Evolutionary conservation across 2,329 filamentous ascomycete species (phyloP).

Genomic region (Penicillium rolfsii): DNA sequence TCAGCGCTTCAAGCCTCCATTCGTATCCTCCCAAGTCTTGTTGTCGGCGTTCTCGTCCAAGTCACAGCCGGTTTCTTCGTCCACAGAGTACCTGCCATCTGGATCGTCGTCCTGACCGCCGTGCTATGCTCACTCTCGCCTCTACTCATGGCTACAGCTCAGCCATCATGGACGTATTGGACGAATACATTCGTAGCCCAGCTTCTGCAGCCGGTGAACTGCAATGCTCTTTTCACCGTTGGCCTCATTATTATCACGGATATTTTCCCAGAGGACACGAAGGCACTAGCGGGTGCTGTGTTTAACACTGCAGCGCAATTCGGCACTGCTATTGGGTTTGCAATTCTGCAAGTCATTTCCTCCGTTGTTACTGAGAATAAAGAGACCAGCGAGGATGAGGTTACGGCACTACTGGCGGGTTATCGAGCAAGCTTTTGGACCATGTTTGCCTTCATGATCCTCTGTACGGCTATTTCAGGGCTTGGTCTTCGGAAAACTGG

Average conservation of each 20-base stretch:
- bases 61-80: conserved; percentile 53
- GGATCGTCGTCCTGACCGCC: conserved; percentile 47
- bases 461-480: conserved; percentile 6
- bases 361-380: conserved; percentile 7
- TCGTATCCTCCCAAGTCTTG: conserved; percentile 33
- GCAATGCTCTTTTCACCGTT: conserved; percentile 8
- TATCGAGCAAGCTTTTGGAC: conserved; percentile 16
- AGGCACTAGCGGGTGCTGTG: conserved; percentile 18
- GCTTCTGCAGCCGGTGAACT: conserved; percentile 18
- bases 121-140: conserved; percentile 52
- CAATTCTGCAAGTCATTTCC: conserved; percentile 15
- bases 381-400: conserved; percentile 5
- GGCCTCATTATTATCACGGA: conserved; percentile 8
- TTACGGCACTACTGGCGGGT: conserved; percentile 3
- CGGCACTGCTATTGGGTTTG: conserved; percentile 16
- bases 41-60: conserved; percentile 48
- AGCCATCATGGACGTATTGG: conserved; percentile 58
- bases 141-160: conserved; percentile 59
- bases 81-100: conserved; percentile 46
- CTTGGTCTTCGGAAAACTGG: conserved; percentile 7
- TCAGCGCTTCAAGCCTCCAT: conserved; percentile 51
- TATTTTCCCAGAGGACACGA: conserved; percentile 13
- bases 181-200: conserved; percentile 48
- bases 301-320: conserved; percentile 21
- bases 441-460: conserved; percentile 13